Evolutionary conservation across 2,329 filamentous ascomycete genomes (phyloP), one percentile per base, ranked within the genome.

Genomic region (Paraconiothyrium brasiliense): DNA sequence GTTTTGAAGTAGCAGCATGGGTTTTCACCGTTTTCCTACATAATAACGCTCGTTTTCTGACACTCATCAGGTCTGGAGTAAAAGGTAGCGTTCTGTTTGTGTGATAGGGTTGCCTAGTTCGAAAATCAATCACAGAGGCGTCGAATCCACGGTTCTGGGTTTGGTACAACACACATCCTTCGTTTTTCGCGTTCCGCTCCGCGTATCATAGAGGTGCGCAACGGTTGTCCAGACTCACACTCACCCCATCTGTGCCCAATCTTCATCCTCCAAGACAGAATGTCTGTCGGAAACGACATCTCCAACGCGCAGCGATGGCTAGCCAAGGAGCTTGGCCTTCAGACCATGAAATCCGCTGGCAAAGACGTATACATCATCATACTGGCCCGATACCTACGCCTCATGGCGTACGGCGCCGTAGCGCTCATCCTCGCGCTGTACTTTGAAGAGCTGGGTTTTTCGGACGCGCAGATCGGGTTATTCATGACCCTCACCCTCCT

Each of bases 401-500:
- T 79, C 37, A 69, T 75, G 30, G 78, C 77, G 0, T 80, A 77
- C 58, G 78, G 78, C 22, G 71, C 73, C 9, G 71, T 73, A 3
- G 73, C 75, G 0, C 74, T 80, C 0, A 73, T 80, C 11, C 64
- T 80, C 0, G 78, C 77, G 0, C 65, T 78, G 0, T 79, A 76
- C 60, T 77, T 80, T 49, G 66, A 72, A 59, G 67, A 70, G 13
- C 67, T 78, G 7, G 71, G 70, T 1, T 74, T 79, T 32, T 71
- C 78, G 0, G 78, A 80, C 41, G 68, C 65, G 43, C 68, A 73
- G 10, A 79, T 80, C 49, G 78, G 78, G 0, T 60, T 79, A 3
- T 80, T 80, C 64, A 79, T 80, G 76, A 80, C 78, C 1, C 62
- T 80, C 50, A 80, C 78, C 0, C 61, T 80, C 16, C 67, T 79